Evolutionary conservation across 2,329 filamentous ascomycete genomes (phyloP).

Genomic region (Xenosphaeropsis pyriputrescens): DNA sequence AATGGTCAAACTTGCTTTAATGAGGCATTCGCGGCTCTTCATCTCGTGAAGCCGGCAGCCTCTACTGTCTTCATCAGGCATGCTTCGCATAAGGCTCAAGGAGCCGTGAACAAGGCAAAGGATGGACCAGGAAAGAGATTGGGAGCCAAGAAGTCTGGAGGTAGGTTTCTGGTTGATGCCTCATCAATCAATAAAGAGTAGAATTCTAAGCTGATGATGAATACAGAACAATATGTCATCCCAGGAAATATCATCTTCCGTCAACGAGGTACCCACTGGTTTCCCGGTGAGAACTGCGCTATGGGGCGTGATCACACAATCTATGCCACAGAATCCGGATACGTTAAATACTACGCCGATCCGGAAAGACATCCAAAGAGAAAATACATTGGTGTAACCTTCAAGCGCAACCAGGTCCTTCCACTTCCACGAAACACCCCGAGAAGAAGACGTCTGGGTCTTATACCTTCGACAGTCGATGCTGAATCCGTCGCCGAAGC

Average conservation of each 20-base stretch:
- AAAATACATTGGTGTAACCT: constrained; percentile 89
- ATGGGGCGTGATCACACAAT: constrained; percentile 97
- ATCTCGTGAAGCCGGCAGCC: constrained; percentile 6
- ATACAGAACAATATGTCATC: constrained; percentile 74
- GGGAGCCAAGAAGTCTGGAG: constrained; percentile 85
- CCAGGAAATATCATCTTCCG: constrained; percentile 97
- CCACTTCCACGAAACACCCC: constrained; percentile 64
- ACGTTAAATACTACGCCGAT: constrained; percentile 95
- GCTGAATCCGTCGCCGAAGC: constrained; percentile 28
- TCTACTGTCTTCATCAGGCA: constrained; percentile 13
- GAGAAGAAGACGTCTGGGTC: constrained; percentile 60
- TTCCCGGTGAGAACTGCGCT: constrained; percentile 84
- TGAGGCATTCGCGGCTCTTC: constrained; percentile 14
- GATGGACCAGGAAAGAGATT: constrained; percentile 71
- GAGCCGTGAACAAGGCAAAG: constrained; percentile 56
- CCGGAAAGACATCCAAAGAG: constrained; percentile 68
- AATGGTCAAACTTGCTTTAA: constrained; percentile 10
- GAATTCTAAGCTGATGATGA: background rate
- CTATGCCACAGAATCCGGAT: constrained; percentile 70
- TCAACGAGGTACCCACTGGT: constrained; percentile 90
- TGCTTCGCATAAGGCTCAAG: constrained; percentile 38
- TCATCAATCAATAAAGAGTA: too few species aligned
- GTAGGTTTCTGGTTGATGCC: constrained; percentile 27
- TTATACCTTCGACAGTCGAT: constrained; percentile 27
- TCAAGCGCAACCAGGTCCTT: constrained; percentile 66